A percentile compares a stretch with the other conserved stretches of the same genome.
Conservation (phyloP, 2,329 filamentous ascomycete genomes). For the Orbilia quercus region DNA sequence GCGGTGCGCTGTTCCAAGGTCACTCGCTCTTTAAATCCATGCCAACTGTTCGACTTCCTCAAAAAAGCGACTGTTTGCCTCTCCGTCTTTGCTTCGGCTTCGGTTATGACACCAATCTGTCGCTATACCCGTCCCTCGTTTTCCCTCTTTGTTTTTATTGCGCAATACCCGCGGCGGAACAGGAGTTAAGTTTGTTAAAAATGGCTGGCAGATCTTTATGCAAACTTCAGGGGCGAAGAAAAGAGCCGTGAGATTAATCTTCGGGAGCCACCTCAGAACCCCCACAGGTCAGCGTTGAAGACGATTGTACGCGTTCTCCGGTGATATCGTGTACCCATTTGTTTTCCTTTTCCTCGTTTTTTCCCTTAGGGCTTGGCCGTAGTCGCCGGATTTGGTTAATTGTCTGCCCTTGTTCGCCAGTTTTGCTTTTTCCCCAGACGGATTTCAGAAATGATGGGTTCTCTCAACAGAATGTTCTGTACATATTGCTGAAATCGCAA, state of each 20-base stretch:
- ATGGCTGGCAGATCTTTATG: conserved; percentile 40
- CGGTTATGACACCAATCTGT: conserved; percentile 56
- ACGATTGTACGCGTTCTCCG: conserved; percentile 51
- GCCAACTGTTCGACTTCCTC: conserved; percentile 43
- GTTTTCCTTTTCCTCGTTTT: conserved; percentile 53
- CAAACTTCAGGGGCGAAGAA: conserved; percentile 43
- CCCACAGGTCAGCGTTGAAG: conserved; percentile 16
- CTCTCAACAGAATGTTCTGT: not conserved
- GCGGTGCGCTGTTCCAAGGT: conserved; percentile 40
- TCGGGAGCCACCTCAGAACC: conserved; percentile 21
- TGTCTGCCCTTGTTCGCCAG: not conserved
- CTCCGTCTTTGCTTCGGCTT: conserved; percentile 24
- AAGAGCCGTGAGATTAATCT: conserved; percentile 12
- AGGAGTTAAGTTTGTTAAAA: not conserved
- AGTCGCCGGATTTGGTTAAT: conserved; percentile 52
- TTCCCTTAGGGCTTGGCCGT: conserved; percentile 28
- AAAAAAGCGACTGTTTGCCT: conserved; percentile 7
- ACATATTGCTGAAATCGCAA: conserved; percentile 17
- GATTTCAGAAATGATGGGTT: conserved; percentile 18
- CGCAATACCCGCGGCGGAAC: conserved; percentile 55
- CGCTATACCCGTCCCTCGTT: conserved; percentile 54
- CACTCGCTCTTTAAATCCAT: conserved; percentile 2
- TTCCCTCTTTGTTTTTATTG: conserved; percentile 54
- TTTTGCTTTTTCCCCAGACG: conserved; percentile 52
- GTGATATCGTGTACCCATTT: conserved; percentile 56